Evolutionary conservation across 2,329 filamentous ascomycete genomes (phyloP).

Genomic region (Curvularia spicifera): DNA sequence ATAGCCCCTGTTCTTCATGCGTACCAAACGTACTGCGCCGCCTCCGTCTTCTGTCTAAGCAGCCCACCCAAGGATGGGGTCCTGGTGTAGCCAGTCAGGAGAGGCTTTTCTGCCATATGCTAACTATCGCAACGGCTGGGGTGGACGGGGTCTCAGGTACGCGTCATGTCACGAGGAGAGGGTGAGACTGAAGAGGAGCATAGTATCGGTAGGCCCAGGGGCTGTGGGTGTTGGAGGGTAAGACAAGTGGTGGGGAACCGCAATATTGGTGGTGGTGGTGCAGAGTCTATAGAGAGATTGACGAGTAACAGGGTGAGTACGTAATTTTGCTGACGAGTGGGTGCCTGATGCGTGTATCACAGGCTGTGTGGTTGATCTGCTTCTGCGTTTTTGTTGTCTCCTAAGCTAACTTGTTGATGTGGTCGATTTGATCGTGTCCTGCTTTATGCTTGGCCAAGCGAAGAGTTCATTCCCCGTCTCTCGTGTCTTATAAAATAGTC

Average conservation of each 20-base stretch:
- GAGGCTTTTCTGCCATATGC: slow-evolving; percentile 28
- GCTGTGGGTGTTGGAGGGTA: neutral
- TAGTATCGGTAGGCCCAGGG: neutral
- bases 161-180: neutral
- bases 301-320: too few relatives aligned
- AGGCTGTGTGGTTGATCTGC: neutral
- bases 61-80: slow-evolving; percentile 1
- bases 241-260: neutral
- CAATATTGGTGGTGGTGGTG: neutral
- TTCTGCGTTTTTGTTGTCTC: neutral
- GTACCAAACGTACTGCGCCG: slow-evolving; percentile 4
- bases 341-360: neutral
- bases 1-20: slow-evolving; percentile 22
- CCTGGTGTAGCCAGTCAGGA: slow-evolving; percentile 15
- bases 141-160: neutral
- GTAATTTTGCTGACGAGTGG: neutral
- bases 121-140: neutral
- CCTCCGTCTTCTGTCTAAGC: neutral
- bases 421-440: neutral
- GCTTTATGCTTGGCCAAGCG: neutral
- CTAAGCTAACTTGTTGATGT: neutral
- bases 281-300: neutral
- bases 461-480: neutral
- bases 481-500: neutral
- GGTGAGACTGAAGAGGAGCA: neutral